phyloP scores from a whole-genome alignment of 2,329 filamentous ascomycete species.

The Fusarium liriodendri region DNA sequence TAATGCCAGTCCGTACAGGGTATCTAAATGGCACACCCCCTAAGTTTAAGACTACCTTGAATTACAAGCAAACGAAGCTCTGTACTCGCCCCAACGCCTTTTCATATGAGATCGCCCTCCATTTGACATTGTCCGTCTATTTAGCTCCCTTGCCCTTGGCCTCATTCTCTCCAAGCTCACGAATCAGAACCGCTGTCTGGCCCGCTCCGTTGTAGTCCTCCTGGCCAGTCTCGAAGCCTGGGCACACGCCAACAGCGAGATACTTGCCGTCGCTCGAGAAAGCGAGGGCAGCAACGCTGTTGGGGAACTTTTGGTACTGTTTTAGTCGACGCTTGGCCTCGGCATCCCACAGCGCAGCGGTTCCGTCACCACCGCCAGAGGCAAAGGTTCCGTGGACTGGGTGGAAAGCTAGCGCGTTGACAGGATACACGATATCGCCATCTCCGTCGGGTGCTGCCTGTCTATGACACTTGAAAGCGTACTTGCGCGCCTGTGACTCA shows the following conservation, averaged over 20 bases:
- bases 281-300: constrained; percentile 80
- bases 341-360: constrained; percentile 94
- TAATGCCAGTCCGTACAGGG: constrained; percentile 37
- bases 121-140: constrained; percentile 48
- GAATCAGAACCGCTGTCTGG: constrained; percentile 80
- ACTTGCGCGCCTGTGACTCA: constrained; percentile 91
- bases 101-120: constrained; percentile 36
- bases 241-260: constrained; percentile 83
- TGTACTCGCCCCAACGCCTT: constrained; percentile 48
- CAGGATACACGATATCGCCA: constrained; percentile 87
- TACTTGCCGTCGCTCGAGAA: constrained; percentile 84
- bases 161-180: constrained; percentile 88
- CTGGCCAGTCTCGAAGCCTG: constrained; percentile 88
- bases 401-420: constrained; percentile 91
- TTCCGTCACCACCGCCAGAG: constrained; percentile 88
- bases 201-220: constrained; percentile 81
- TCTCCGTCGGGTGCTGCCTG: constrained; percentile 73
- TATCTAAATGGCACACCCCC: constrained; percentile 47
- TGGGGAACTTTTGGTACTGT: constrained; percentile 86
- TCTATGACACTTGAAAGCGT: constrained; percentile 98
- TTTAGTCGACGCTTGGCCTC: constrained; percentile 89
- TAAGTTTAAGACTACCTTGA: constrained; percentile 30
- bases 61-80: constrained; percentile 40
- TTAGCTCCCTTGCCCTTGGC: constrained; percentile 86
- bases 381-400: constrained; percentile 87